phyloP scores from a whole-genome alignment of 805 yeast species.

The Ogataea polymorpha region DNA sequence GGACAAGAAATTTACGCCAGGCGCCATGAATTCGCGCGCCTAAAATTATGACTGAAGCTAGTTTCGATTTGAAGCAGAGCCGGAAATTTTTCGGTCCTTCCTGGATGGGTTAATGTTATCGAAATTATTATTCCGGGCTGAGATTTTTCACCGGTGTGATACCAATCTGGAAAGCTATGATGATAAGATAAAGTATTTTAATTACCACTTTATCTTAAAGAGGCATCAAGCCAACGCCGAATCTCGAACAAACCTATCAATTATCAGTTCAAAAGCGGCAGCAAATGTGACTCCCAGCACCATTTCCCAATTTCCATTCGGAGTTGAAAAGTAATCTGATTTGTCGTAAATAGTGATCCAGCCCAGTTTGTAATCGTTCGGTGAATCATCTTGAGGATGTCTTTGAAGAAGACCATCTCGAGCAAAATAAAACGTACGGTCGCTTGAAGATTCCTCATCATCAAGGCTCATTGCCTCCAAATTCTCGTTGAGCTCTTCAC shows the following conservation, averaged over 20 bases:
- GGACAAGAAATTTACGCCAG: neutral
- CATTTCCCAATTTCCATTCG: constrained; percentile 51
- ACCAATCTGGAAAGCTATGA: constrained; percentile 4
- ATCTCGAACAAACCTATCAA: constrained; percentile 26
- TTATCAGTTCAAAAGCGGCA: constrained; percentile 39
- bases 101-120: constrained; percentile 3
- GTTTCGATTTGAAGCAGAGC: neutral
- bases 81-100: constrained; percentile 11
- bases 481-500: constrained; percentile 16
- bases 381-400: constrained; percentile 57
- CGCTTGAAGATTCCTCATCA: constrained; percentile 12
- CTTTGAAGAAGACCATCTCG: constrained; percentile 55
- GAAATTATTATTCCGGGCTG: constrained; percentile 1
- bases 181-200: constrained; percentile 5
- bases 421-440: constrained; percentile 35
- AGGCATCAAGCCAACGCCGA: neutral
- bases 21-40: constrained; percentile 6
- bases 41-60: neutral
- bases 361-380: constrained; percentile 57
- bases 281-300: constrained; percentile 54
- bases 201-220: neutral
- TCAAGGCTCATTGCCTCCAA: constrained; percentile 16
- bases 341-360: constrained; percentile 65
- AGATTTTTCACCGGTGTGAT: constrained; percentile 1
- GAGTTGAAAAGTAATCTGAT: constrained; percentile 25